phyloP scores from a whole-genome alignment of 2,329 filamentous ascomycete species.

The Geoglossum cookeanum region DNA sequence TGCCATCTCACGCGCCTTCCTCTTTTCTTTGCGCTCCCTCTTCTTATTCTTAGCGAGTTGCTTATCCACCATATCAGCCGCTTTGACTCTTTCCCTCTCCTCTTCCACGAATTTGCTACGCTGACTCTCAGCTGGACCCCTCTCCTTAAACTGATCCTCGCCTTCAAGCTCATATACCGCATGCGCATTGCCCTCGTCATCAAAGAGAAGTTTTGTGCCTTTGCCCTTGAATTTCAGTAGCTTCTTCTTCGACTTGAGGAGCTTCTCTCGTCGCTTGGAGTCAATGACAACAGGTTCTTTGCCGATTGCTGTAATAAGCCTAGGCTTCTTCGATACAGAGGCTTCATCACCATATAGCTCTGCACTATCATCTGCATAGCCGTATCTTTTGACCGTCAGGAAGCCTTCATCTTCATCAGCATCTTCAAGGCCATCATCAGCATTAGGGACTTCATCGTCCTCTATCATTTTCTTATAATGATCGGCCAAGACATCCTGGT shows the following conservation, averaged over 20 bases:
- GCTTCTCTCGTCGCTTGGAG: slow-evolving; percentile 85
- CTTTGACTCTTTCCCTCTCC: slow-evolving; percentile 50
- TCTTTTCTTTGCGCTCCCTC: slow-evolving; percentile 54
- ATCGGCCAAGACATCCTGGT: slow-evolving; percentile 85
- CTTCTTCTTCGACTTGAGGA: slow-evolving; percentile 90
- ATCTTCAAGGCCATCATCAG: slow-evolving; percentile 26
- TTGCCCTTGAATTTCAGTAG: slow-evolving; percentile 78
- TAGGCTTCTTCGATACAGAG: slow-evolving; percentile 21
- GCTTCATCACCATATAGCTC: slow-evolving; percentile 17
- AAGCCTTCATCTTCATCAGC: slow-evolving; percentile 62
- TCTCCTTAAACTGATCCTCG: slow-evolving; percentile 58
- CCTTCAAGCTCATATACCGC: slow-evolving; percentile 75
- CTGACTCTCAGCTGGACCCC: slow-evolving; percentile 59
- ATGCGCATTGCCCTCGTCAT: slow-evolving; percentile 76
- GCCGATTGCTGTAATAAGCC: slow-evolving; percentile 46
- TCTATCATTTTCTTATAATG: slow-evolving; percentile 80
- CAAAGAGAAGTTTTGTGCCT: slow-evolving; percentile 71
- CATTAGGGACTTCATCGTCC: slow-evolving; percentile 25
- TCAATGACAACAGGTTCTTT: slow-evolving; percentile 61
- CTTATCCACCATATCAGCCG: slow-evolving; percentile 71
- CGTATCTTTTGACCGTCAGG: slow-evolving; percentile 67
- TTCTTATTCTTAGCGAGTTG: slow-evolving; percentile 57
- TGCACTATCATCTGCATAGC: slow-evolving; percentile 32
- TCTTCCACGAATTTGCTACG: slow-evolving; percentile 57
- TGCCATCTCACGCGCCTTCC: slow-evolving; percentile 44